Base-by-base conservation (phyloP, 768 basidiomycete genomes). In the Omphalotus guepiniiformis region DNA sequence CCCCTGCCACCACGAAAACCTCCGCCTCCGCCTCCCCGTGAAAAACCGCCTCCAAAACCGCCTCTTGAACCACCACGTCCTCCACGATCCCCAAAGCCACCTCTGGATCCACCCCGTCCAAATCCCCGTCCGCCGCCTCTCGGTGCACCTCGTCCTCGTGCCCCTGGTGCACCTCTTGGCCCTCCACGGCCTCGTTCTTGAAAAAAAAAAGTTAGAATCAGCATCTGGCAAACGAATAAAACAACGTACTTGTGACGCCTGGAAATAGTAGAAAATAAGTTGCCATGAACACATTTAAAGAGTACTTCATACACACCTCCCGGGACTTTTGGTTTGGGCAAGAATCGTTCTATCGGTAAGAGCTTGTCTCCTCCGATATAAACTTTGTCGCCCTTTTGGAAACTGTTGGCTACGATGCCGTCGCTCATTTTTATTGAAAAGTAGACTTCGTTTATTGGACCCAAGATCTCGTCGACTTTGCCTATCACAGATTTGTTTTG, bases 401-500 rank as follows among this genome's bases (percentile, higher is more conserved):
- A 99, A 64, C 90, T 93, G 55, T 72, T 85, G 6, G 96, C 94
- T 39, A 94, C 82, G 85, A 98, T 93, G 26, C 96, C 96, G 49
- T 89, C 85, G 16, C 85, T 81, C 88, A 97, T 96, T 74, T 98
- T 99, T 54, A 99, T 79, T 2, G 93, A 94, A 62, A 99, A 98
- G 68, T 83, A 98, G 49, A 98, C 93, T 63, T 98, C 93, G 63
- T 96, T 99, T 65, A 99, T 94, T 13, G 96, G 95, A 2, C 96
- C 96, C n/a, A 99, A 79, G 56, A 99, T 98, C 68, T 99, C 96
- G 68, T 99, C 96, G 34, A 99, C 88, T 70, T 96, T 97, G 52
- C 96, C 95, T 52, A 98, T 92, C 55, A 82, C 76, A 8, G 92
- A 89, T 70, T 96, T 98, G 68, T 97, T 96, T 74, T 91, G 85